Evolutionary conservation across 371 early-diverging fungal genomes (phyloP).

Genomic region (Amoeboaphelidium protococcarum): DNA sequence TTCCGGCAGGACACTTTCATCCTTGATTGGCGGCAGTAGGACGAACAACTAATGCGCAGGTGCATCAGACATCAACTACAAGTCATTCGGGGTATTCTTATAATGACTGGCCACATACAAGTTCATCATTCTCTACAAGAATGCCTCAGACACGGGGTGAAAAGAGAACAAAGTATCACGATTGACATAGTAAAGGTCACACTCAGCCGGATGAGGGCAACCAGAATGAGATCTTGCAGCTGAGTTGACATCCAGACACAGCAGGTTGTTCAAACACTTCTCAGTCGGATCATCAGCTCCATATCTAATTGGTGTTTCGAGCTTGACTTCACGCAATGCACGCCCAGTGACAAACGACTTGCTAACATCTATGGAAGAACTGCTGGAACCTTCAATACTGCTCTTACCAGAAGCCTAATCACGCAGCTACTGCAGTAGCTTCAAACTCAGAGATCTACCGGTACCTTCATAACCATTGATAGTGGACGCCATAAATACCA

Average conservation of each 20-base stretch:
- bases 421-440: slow-evolving; percentile 72
- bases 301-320: slow-evolving; percentile 93
- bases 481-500: slow-evolving; percentile 96
- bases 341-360: slow-evolving; percentile 23
- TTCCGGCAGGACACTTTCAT: slow-evolving; percentile 45
- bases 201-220: slow-evolving; percentile 76
- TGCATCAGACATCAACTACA: slow-evolving; percentile 91
- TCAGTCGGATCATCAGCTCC: slow-evolving; percentile 77
- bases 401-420: slow-evolving; percentile 74
- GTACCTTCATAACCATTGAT: slow-evolving; percentile 99
- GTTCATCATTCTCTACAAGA: slow-evolving; percentile 88
- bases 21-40: slow-evolving; percentile 57
- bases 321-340: slow-evolving; percentile 57
- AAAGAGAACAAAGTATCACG: slow-evolving; percentile 86
- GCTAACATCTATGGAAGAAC: slow-evolving; percentile 14
- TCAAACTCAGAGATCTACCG: slow-evolving; percentile 84
- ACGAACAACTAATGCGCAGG: slow-evolving; percentile 96
- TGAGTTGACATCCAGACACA: slow-evolving; percentile 66
- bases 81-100: slow-evolving; percentile 97
- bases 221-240: slow-evolving; percentile 19
- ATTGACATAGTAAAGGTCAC: slow-evolving; percentile 84
- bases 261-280: slow-evolving; percentile 78
- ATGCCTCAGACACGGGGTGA: slow-evolving; percentile 81
- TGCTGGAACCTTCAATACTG: slow-evolving; percentile 16
- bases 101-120: slow-evolving; percentile 96